A percentile compares a stretch with the other conserved stretches of the same genome.
Evolutionary conservation across 108 stramenopile species (phyloP).

Genomic region (Skeletonema menzelii): DNA sequence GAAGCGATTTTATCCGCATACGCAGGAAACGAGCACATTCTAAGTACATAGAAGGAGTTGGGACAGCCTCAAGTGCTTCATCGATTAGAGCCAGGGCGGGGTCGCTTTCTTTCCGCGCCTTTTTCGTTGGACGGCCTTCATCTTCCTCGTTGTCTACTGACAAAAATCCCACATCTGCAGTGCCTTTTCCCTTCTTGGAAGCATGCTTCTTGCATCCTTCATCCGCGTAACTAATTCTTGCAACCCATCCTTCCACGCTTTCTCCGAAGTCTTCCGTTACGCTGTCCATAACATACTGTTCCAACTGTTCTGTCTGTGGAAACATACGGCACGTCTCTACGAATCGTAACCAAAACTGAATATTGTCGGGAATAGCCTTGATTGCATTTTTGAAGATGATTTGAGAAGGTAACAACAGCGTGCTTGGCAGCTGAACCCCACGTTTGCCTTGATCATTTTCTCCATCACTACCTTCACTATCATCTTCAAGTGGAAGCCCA

Average conservation of each 20-base stretch:
- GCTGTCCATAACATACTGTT: constrained; percentile 52
- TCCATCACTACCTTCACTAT: constrained; percentile 6
- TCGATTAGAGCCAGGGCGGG: constrained; percentile 52
- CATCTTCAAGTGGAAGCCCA: constrained; percentile 18
- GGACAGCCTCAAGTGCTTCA: constrained; percentile 57
- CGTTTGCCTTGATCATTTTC: constrained; percentile 8
- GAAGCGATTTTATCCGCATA: constrained; percentile 27
- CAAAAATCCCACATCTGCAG: neutral
- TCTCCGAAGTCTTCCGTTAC: constrained; percentile 60
- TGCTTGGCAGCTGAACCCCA: constrained; percentile 3
- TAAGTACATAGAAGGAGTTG: constrained; percentile 68
- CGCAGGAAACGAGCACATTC: constrained; percentile 54
- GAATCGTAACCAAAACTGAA: constrained; percentile 72
- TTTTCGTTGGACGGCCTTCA: constrained; percentile 42
- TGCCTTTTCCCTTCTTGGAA: constrained; percentile 17
- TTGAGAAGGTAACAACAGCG: constrained; percentile 41
- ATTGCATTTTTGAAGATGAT: constrained; percentile 82
- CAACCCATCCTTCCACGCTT: constrained; percentile 83
- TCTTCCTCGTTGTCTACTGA: constrained; percentile 12
- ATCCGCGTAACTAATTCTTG: constrained; percentile 52
- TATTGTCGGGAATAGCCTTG: constrained; percentile 56
- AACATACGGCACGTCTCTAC: constrained; percentile 71
- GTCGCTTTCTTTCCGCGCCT: constrained; percentile 35
- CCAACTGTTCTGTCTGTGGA: constrained; percentile 62
- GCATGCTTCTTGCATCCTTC: constrained; percentile 18